Conservation (phyloP, 2,329 filamentous ascomycete genomes). For the Alternaria sp. region DNA sequence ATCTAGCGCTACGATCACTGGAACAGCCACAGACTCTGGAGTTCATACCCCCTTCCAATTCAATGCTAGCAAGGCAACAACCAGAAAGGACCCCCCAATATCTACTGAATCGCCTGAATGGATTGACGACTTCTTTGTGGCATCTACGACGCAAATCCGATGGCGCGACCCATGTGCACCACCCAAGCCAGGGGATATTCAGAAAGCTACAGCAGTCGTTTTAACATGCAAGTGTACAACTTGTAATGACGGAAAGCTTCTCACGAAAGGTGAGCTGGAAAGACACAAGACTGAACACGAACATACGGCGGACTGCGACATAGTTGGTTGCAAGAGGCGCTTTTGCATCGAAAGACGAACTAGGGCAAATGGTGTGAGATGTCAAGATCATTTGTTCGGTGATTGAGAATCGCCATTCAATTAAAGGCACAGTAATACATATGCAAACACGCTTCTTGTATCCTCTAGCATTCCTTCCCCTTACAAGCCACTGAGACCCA, state of each 20-base stretch:
- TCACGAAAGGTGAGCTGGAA: constrained; percentile 36
- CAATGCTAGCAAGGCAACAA: constrained; percentile 17
- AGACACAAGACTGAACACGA: constrained; percentile 38
- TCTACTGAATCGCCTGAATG: background rate
- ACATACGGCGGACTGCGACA: constrained; percentile 29
- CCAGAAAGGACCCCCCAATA: background rate
- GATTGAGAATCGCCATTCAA: background rate
- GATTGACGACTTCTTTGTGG: constrained; percentile 27
- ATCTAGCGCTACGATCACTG: background rate
- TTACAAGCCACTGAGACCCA: constrained; percentile 20
- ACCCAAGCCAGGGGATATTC: constrained; percentile 17
- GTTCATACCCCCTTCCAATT: constrained; percentile 25
- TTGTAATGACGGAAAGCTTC: constrained; percentile 32
- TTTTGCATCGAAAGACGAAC: constrained; percentile 30
- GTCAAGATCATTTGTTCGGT: constrained; percentile 21
- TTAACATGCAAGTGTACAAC: constrained; percentile 29
- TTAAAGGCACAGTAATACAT: background rate
- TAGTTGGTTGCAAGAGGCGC: constrained; percentile 29
- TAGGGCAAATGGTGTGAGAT: constrained; percentile 2
- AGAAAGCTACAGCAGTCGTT: constrained; percentile 21
- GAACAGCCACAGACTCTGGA: background rate
- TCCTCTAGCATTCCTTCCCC: background rate
- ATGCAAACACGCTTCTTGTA: background rate
- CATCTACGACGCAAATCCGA: constrained; percentile 37
- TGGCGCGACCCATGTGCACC: constrained; percentile 29